These are phyloP conservation scores for Lentinula lateritia DNA, from an alignment of 768 basidiomycete genomes.

Conservation along the genomic window DNA sequence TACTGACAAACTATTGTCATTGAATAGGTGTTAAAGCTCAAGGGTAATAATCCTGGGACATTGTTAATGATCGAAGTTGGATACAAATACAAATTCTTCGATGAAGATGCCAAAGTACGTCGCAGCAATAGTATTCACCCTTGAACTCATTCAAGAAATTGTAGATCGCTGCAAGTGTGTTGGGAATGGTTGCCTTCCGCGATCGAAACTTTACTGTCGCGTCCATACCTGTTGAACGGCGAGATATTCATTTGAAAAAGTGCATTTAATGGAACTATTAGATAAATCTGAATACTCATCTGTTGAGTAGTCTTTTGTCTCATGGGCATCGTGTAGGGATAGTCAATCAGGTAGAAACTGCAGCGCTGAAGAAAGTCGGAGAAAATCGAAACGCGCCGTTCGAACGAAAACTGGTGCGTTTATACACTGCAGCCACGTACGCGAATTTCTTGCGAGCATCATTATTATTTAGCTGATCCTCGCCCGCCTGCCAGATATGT, in stretches of 20 bases:
- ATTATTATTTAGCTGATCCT: background rate
- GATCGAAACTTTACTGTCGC: constrained; percentile 74
- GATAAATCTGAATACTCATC: background rate
- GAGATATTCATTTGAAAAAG: constrained; percentile 75
- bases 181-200: constrained; percentile 71
- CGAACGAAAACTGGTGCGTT: constrained; percentile 63
- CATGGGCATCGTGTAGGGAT: constrained; percentile 82
- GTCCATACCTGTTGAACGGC: constrained; percentile 64
- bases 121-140: background rate
- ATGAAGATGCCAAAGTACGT: constrained; percentile 72
- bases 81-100: constrained; percentile 81
- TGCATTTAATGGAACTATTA: constrained; percentile 21
- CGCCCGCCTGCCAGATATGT: constrained; percentile 54
- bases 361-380: constrained; percentile 80
- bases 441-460: constrained; percentile 21
- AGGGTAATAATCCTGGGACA: constrained; percentile 58
- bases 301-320: constrained; percentile 53
- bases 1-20: too few relatives aligned
- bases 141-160: background rate
- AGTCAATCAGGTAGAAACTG: constrained; percentile 79
- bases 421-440: constrained; percentile 87
- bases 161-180: constrained; percentile 68
- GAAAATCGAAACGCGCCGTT: constrained; percentile 74
- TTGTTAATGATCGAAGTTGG: constrained; percentile 79
- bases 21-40: constrained; percentile 48